Evolutionary conservation across 2,329 filamentous ascomycete species (phyloP).

Genomic region (Verticillium zaregamsianum): DNA sequence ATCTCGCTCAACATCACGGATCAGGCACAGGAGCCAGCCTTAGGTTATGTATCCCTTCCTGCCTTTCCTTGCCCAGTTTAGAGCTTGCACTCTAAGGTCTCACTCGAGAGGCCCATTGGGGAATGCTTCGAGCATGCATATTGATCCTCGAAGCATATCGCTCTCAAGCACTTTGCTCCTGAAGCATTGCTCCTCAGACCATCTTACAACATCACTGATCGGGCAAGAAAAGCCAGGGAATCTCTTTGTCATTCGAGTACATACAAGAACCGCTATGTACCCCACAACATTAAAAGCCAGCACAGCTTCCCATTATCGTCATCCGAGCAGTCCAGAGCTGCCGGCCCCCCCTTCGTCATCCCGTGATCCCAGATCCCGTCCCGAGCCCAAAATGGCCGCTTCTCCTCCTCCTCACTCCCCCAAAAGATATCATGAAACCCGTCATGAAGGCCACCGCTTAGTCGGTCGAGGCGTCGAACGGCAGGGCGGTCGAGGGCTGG

Average conservation of each 20-base stretch:
- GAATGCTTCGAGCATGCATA: too few relatives aligned
- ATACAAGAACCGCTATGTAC: neutral
- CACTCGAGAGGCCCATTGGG: too few relatives aligned
- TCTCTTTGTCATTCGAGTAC: neutral
- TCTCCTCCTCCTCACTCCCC: neutral
- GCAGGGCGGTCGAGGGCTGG: constrained; percentile 30
- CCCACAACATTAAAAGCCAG: neutral
- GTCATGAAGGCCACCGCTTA: neutral
- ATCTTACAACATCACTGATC: too few relatives aligned
- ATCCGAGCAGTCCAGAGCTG: neutral
- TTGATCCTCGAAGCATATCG: too few relatives aligned
- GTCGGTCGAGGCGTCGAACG: constrained; percentile 10
- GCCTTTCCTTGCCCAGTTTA: too few relatives aligned
- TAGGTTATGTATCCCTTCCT: too few relatives aligned
- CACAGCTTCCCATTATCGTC: neutral
- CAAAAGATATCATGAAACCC: neutral
- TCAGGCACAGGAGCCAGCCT: too few relatives aligned
- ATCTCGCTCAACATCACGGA: too few relatives aligned
- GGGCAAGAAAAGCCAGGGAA: neutral
- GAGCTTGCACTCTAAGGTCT: too few relatives aligned
- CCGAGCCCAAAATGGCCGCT: neutral
- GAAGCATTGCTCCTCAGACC: too few relatives aligned
- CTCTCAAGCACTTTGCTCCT: too few relatives aligned
- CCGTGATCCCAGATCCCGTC: neutral
- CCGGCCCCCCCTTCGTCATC: neutral